A percentile compares a stretch with the other conserved stretches of the same genome.
These are phyloP conservation scores for Colletotrichum simmondsii DNA, from an alignment of 2,329 filamentous ascomycete genomes.

Conservation along the genomic window DNA sequence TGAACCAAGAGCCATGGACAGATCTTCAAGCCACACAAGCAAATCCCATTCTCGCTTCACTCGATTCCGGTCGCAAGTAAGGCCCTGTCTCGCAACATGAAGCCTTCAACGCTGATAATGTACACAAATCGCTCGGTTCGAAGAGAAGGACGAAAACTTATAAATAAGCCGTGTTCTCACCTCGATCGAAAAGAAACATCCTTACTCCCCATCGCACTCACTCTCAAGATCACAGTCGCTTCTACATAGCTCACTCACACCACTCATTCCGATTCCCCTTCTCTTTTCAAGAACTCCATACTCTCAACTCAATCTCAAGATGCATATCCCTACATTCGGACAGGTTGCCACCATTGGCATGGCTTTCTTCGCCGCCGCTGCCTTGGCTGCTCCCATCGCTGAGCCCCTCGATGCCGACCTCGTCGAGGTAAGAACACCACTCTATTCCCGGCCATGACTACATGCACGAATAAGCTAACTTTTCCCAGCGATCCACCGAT, in stretches of 20 bases:
- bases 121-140: background rate
- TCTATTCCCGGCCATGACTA: background rate
- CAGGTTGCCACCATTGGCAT: constrained; percentile 31
- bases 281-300: background rate
- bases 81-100: background rate
- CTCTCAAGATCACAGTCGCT: constrained; percentile 14
- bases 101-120: background rate
- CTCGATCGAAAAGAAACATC: background rate
- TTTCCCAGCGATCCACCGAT: constrained; percentile 14
- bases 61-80: background rate
- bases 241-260: background rate
- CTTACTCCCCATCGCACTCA: constrained; percentile 8
- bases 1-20: background rate
- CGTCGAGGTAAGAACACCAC: constrained; percentile 2
- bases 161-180: background rate
- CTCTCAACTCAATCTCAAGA: constrained; percentile 4
- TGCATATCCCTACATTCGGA: constrained; percentile 28
- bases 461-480: background rate
- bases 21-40: background rate
- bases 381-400: constrained; percentile 19
- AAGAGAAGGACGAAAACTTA: background rate
- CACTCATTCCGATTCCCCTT: background rate
- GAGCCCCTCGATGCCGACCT: constrained; percentile 10
- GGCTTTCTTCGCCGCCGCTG: constrained; percentile 23
- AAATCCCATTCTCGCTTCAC: background rate